Percentiles rank a stretch among this genome's conserved stretches.
These are phyloP conservation scores for Lasiodiplodia sp. DNA, from an alignment of 2,329 filamentous ascomycete genomes.

Conservation along the genomic window DNA sequence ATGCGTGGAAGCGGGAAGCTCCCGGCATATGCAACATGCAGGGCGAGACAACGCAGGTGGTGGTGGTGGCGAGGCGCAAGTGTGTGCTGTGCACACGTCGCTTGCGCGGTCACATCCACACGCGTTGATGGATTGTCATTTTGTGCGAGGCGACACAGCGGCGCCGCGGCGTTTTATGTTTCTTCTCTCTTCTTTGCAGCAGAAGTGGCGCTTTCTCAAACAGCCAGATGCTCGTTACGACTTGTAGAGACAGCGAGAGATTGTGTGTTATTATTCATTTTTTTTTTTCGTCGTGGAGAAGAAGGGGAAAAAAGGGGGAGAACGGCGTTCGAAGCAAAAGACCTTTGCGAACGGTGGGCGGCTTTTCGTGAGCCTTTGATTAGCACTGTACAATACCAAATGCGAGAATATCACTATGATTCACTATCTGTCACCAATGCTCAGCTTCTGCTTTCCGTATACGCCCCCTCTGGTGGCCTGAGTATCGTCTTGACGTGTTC, in stretches of 20 bases:
- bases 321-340: background rate
- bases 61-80: constrained; percentile 1
- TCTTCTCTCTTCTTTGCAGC: background rate
- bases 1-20: background rate
- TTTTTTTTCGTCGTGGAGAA: background rate
- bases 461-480: background rate
- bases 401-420: background rate
- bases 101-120: background rate
- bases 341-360: background rate
- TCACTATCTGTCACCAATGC: background rate
- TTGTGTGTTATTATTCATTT: background rate
- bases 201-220: constrained; percentile 1
- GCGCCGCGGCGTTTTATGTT: background rate
- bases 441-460: background rate
- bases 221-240: background rate
- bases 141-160: constrained; percentile 14
- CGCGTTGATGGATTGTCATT: background rate
- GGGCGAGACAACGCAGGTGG: constrained; percentile 10
- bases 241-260: constrained; percentile 2
- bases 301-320: background rate
- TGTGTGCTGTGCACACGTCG: constrained; percentile 1
- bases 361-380: background rate
- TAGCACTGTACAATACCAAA: background rate
- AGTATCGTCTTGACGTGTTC: background rate
- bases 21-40: constrained; percentile 17